These are phyloP conservation scores for Hanseniaspora mollemarum DNA, from an alignment of 805 yeast species.

Conservation along the genomic window DNA sequence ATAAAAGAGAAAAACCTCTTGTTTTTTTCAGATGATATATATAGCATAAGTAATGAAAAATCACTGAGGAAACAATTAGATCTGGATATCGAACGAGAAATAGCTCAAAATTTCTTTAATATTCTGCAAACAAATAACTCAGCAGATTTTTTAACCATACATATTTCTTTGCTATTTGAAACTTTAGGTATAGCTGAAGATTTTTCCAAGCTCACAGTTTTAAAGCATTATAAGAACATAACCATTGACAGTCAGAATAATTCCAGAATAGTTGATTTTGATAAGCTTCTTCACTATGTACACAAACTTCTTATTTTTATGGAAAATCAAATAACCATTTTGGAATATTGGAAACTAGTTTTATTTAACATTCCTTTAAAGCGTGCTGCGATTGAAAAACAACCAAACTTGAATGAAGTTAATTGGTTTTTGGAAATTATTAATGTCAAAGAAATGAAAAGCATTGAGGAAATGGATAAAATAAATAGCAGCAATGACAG, in stretches of 20 bases:
- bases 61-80: slow-evolving; percentile 1
- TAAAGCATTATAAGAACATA: slow-evolving; percentile 1
- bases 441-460: slow-evolving; percentile 27
- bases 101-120: slow-evolving; percentile 7
- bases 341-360: slow-evolving; percentile 35
- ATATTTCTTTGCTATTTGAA: background rate
- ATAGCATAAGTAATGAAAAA: background rate
- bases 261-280: slow-evolving; percentile 39
- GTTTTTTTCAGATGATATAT: slow-evolving; percentile 11
- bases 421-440: slow-evolving; percentile 33
- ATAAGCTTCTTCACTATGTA: slow-evolving; percentile 33
- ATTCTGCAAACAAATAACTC: background rate
- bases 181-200: background rate
- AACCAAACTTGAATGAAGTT: slow-evolving; percentile 23
- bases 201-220: background rate
- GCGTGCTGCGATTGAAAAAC: slow-evolving; percentile 20
- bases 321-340: slow-evolving; percentile 31
- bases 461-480: slow-evolving; percentile 25
- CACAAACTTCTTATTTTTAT: slow-evolving; percentile 34
- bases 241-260: background rate
- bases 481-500: slow-evolving; percentile 16
- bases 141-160: slow-evolving; percentile 2
- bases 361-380: slow-evolving; percentile 24
- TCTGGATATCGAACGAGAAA: slow-evolving; percentile 3
- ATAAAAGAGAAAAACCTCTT: slow-evolving; percentile 5